A percentile compares a stretch with the other conserved stretches of the same genome.
phyloP scores from a whole-genome alignment of 768 basidiomycete genomes.

The Serendipita sp. region DNA sequence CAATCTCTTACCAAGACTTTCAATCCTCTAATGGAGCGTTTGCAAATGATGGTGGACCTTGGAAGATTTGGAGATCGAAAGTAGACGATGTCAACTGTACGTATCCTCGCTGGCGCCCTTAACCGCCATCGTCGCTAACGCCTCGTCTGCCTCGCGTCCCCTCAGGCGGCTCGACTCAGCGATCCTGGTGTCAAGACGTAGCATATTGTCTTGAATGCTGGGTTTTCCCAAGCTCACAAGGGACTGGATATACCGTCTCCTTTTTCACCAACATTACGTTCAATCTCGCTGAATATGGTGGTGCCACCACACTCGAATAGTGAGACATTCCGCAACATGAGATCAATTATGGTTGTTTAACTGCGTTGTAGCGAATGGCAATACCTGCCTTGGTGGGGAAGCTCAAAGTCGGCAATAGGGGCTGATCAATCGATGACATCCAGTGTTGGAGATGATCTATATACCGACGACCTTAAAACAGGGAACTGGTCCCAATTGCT shows the following conservation, averaged over 20 bases:
- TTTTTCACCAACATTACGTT: neutral
- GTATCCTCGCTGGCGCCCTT: neutral
- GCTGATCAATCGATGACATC: neutral
- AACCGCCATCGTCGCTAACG: neutral
- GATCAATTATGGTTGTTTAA: neutral
- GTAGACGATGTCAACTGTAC: neutral
- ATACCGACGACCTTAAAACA: neutral
- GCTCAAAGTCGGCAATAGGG: neutral
- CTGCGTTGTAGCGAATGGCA: neutral
- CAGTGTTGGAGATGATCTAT: neutral
- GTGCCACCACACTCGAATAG: neutral
- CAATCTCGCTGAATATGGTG: neutral
- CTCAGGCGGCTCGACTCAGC: neutral
- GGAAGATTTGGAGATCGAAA: neutral
- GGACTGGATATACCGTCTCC: neutral
- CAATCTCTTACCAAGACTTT: neutral
- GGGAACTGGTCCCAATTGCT: neutral
- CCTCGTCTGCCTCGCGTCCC: neutral
- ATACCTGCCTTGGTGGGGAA: neutral
- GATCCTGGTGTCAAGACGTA: neutral
- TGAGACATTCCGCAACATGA: neutral
- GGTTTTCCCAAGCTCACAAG: neutral
- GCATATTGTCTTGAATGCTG: neutral
- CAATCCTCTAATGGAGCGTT: neutral
- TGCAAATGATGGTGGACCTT: neutral